phyloP scores from a whole-genome alignment of 257 asterid genomes.

The Cinchona pubescens region DNA sequence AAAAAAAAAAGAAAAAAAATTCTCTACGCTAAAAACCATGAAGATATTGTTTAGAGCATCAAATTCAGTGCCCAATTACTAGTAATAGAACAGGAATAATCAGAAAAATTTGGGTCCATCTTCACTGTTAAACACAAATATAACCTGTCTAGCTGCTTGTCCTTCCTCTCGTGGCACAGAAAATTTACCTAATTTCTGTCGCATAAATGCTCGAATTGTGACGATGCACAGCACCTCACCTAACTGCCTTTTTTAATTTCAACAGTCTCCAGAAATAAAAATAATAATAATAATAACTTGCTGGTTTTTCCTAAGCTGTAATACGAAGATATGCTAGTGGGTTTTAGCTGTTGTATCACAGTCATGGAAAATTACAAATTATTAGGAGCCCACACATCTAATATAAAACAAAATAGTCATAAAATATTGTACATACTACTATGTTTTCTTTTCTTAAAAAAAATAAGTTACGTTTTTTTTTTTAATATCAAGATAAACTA shows the following conservation, averaged over 20 bases:
- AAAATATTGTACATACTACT: no score
- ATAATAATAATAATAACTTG: background rate
- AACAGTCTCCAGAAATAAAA: background rate
- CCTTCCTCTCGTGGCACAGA: background rate
- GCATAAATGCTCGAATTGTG: background rate
- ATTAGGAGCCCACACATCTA: background rate
- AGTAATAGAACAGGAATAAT: background rate
- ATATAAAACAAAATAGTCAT: background rate
- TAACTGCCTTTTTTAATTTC: background rate
- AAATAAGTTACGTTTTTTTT: no score
- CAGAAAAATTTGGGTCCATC: constrained; percentile 13
- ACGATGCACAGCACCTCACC: background rate
- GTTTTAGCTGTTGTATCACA: constrained; percentile 10
- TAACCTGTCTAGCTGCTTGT: background rate
- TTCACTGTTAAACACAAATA: background rate
- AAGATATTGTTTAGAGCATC: constrained; percentile 6
- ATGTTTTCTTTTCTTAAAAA: no score
- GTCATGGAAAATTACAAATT: background rate
- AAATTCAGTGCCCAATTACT: constrained; percentile 4
- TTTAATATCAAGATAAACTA: no score
- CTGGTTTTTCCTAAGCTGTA: constrained; percentile 10
- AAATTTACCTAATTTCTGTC: constrained; percentile 1
- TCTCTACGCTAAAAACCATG: constrained; percentile 5
- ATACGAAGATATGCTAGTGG: constrained; percentile 18
- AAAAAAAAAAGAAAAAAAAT: background rate